A percentile compares a stretch with the other conserved stretches of the same genome.
These are phyloP conservation scores for Quercus suber DNA, from an alignment of 306 rosid genomes.

Conservation along the genomic window DNA sequence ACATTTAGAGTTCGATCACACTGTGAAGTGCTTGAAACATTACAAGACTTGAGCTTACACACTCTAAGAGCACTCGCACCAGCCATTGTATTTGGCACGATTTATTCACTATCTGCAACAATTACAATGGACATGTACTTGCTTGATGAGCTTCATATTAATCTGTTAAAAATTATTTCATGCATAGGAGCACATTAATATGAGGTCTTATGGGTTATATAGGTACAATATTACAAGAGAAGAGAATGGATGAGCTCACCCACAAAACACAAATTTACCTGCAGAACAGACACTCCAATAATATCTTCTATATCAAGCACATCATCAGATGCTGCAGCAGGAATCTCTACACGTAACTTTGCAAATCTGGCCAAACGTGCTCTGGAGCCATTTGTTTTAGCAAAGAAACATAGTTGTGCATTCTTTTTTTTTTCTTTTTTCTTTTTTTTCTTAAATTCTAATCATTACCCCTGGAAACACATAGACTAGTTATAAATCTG, in stretches of 20 bases:
- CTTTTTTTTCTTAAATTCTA: slow-evolving; percentile 51
- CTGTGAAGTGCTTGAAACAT: slow-evolving; percentile 2
- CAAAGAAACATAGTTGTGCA: slow-evolving; percentile 80
- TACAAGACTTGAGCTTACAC: slow-evolving; percentile 63
- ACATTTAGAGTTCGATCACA: too few relatives aligned
- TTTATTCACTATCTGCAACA: neutral
- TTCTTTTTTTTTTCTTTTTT: slow-evolving; percentile 56
- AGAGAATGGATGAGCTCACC: neutral
- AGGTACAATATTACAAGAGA: neutral
- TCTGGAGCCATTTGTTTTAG: slow-evolving; percentile 94
- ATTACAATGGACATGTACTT: neutral
- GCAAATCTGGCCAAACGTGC: slow-evolving; percentile 91
- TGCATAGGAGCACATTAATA: neutral
- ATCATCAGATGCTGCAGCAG: slow-evolving; percentile 89
- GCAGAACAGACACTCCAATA: slow-evolving; percentile 72
- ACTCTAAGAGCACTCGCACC: slow-evolving; percentile 52
- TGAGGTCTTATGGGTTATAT: neutral
- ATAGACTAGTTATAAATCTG: slow-evolving; percentile 9
- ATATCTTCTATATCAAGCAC: slow-evolving; percentile 66
- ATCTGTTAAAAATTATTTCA: neutral
- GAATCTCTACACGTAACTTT: slow-evolving; percentile 84
- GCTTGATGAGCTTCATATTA: neutral
- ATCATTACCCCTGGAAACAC: slow-evolving; percentile 65
- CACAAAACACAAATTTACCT: slow-evolving; percentile 33
- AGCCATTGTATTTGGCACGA: slow-evolving; percentile 37